Conservation (phyloP, 306 rosid genomes). For the Sindora glabra region DNA sequence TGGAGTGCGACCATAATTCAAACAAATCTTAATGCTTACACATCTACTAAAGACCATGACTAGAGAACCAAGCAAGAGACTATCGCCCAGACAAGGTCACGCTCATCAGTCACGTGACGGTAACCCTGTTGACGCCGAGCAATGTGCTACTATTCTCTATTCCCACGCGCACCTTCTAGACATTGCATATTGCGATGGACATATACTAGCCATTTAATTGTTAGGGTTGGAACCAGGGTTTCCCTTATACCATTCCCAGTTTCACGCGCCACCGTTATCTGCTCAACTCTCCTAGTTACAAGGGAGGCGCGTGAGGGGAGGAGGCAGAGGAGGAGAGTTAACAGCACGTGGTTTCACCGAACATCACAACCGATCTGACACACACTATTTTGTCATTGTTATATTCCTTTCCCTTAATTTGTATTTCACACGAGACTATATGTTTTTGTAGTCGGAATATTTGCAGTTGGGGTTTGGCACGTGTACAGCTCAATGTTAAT, state of each 20-base stretch:
- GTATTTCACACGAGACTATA: conserved; percentile 23
- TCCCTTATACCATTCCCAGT: conserved; percentile 14
- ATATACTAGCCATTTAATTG: conserved; percentile 45
- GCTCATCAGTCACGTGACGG: conserved; percentile 71
- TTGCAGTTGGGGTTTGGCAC: conserved; percentile 27
- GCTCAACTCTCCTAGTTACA: too few relatives aligned
- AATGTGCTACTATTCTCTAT: conserved; percentile 45
- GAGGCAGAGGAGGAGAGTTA: not conserved
- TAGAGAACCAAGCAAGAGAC: conserved; percentile 31
- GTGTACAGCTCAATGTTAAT: conserved; percentile 49
- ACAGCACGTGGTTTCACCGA: conserved; percentile 41
- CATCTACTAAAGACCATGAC: conserved; percentile 13
- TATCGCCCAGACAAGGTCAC: conserved; percentile 44
- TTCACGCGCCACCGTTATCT: not conserved
- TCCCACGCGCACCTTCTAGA: too few relatives aligned
- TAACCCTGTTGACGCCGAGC: conserved; percentile 64
- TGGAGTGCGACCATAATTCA: conserved; percentile 33
- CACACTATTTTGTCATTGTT: not conserved
- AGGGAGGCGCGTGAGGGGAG: too few relatives aligned
- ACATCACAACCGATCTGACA: conserved; percentile 40
- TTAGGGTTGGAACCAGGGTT: conserved; percentile 19
- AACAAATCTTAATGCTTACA: not conserved
- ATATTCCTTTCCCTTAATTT: conserved; percentile 3
- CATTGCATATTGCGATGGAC: conserved; percentile 67
- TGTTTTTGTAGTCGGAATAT: not conserved